phyloP scores from a whole-genome alignment of 208 protist species.

The Herpetomonas tarakana region DNA sequence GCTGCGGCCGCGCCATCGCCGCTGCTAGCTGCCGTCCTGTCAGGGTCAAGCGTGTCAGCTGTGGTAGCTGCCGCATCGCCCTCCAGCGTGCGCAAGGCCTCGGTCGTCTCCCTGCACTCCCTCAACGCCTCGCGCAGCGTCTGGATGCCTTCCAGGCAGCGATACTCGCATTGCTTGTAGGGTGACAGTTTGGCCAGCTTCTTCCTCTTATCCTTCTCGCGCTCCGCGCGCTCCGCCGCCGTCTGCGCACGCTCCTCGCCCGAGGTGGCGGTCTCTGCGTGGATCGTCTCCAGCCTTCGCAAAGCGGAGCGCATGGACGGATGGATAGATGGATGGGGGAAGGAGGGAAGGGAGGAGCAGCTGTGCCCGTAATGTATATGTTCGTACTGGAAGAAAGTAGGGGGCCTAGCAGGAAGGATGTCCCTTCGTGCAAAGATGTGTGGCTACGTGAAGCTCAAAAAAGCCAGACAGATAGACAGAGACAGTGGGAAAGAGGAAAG shows the following conservation, averaged over 20 bases:
- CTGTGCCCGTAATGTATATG: too few species aligned
- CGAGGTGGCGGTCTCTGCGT: slow-evolving; percentile 5
- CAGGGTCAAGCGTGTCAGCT: not conserved
- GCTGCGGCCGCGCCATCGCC: not conserved
- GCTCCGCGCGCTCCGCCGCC: not conserved
- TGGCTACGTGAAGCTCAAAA: too few species aligned
- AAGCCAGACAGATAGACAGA: too few species aligned
- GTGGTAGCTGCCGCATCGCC: not conserved
- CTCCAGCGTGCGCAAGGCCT: not conserved
- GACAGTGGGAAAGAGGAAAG: too few species aligned
- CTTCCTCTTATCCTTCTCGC: slow-evolving; percentile 11
- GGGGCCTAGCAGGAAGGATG: too few species aligned
- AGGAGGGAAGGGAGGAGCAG: too few species aligned
- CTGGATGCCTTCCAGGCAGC: slow-evolving; percentile 23
- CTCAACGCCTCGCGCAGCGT: slow-evolving; percentile 16
- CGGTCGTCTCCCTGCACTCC: slow-evolving; percentile 10
- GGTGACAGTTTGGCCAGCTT: slow-evolving; percentile 19
- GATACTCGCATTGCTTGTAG: slow-evolving; percentile 32
- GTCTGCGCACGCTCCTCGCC: not conserved
- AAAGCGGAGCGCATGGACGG: slow-evolving; percentile 7
- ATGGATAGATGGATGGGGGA: too few species aligned
- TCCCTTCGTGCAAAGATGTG: too few species aligned
- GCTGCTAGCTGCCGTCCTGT: not conserved
- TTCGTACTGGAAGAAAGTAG: too few species aligned
- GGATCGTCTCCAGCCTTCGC: slow-evolving; percentile 11